Evolutionary conservation across 768 basidiomycete species (phyloP).

Genomic region (Hericium alpestre): DNA sequence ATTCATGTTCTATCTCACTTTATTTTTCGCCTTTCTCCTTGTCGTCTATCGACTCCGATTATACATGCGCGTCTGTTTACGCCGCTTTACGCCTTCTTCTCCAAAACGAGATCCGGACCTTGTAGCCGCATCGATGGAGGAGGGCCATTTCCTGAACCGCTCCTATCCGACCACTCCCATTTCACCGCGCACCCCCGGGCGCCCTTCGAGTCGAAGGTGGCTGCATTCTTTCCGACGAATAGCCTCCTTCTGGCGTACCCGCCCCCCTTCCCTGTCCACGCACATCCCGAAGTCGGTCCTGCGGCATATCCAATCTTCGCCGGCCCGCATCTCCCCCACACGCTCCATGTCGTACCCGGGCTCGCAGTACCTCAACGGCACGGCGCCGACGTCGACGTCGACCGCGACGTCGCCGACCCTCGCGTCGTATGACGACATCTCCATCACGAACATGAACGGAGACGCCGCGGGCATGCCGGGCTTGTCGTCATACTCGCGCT

Average conservation of each 20-base stretch:
- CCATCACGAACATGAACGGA: conserved; percentile 4
- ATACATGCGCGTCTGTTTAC: conserved; percentile 34
- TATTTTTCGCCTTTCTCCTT: conserved; percentile 32
- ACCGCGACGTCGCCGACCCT: conserved; percentile 9
- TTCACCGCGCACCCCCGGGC: conserved; percentile 1
- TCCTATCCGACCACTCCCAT: not conserved
- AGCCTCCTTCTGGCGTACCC: conserved; percentile 7
- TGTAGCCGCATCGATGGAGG: conserved; percentile 22
- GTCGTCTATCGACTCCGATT: conserved; percentile 50
- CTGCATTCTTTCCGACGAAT: conserved; percentile 4
- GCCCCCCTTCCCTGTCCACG: conserved; percentile 3
- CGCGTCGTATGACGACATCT: conserved; percentile 6
- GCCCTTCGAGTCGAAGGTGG: conserved; percentile 1
- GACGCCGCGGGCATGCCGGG: conserved; percentile 7
- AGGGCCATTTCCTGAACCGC: conserved; percentile 16
- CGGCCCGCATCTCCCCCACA: not conserved
- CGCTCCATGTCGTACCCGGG: conserved; percentile 6
- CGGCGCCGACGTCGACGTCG: conserved; percentile 2
- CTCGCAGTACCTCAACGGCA: not conserved
- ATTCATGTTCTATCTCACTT: conserved; percentile 43
- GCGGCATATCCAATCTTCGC: conserved; percentile 16
- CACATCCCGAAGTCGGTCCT: conserved; percentile 8
- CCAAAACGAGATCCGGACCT: conserved; percentile 17
- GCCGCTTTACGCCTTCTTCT: conserved; percentile 11
- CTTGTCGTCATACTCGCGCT: conserved; percentile 39